Percentiles rank a stretch among this genome's conserved stretches.
Evolutionary conservation across 2,329 filamentous ascomycete genomes (phyloP).

Genomic region (Tolypocladium amazonense): DNA sequence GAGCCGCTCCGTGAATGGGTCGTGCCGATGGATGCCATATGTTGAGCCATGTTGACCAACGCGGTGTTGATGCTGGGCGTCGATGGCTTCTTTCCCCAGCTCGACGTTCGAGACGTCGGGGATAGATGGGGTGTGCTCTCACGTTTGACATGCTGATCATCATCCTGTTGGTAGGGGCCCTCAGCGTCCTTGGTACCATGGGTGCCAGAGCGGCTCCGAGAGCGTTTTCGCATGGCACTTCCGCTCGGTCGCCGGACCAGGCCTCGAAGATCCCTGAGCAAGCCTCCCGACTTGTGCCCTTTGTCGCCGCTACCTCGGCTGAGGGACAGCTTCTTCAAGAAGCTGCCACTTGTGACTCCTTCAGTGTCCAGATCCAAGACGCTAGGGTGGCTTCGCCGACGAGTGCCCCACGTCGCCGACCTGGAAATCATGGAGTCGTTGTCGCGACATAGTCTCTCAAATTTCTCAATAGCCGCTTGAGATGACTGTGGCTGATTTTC

Average conservation of each 20-base stretch:
- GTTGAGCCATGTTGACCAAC: slow-evolving; percentile 42
- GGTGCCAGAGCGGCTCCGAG: slow-evolving; percentile 20
- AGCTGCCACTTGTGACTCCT: slow-evolving; percentile 46
- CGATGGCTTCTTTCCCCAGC: slow-evolving; percentile 38
- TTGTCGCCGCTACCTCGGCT: slow-evolving; percentile 28
- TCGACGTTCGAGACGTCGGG: slow-evolving; percentile 38
- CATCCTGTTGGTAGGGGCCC: slow-evolving; percentile 7
- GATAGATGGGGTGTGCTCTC: slow-evolving; percentile 35
- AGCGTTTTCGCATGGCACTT: slow-evolving; percentile 33
- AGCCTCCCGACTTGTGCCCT: slow-evolving; percentile 33
- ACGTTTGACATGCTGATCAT: slow-evolving; percentile 26
- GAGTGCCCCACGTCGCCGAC: slow-evolving; percentile 61
- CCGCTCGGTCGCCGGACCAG: slow-evolving; percentile 40
- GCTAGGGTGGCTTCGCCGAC: slow-evolving; percentile 53
- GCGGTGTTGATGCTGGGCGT: slow-evolving; percentile 50
- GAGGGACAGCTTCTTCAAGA: slow-evolving; percentile 52
- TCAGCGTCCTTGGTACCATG: slow-evolving; percentile 18
- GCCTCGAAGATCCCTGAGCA: slow-evolving; percentile 38
- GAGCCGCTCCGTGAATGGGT: slow-evolving; percentile 50
- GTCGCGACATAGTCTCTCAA: slow-evolving; percentile 40
- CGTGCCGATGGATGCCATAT: slow-evolving; percentile 44
- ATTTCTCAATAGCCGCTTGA: slow-evolving; percentile 41
- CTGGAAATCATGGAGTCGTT: slow-evolving; percentile 49
- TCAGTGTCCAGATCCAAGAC: slow-evolving; percentile 42
- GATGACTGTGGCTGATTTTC: slow-evolving; percentile 38